Evolutionary conservation across 192 early-diverging fungal species (phyloP), one percentile per base, ranked within the genome.

Genomic region (Umbelopsis sp.): DNA sequence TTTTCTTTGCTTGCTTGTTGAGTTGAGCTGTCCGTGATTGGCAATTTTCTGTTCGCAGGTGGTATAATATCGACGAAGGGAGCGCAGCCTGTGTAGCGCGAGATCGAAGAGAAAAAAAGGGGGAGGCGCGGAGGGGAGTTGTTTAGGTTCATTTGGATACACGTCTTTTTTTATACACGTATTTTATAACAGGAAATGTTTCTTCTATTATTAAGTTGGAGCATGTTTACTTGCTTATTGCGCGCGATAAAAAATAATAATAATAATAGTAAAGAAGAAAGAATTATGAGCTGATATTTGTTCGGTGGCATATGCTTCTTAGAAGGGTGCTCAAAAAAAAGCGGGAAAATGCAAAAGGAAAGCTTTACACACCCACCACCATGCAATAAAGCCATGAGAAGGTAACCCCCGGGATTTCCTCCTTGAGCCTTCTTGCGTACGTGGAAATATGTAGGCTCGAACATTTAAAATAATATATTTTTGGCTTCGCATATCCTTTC

Each of bases 371-470:
- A 41, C 8, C 7, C 38, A 6, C 38, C 8, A 41, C 38, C 38
- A 41, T 49, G 47, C 47, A 49, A 21, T 7, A 49, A 49, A 49
- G 52, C 56, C 56, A 62, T 62, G 56, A 32, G 56, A 36, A 8
- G 52, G 38, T n/a, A 32, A 25, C 56, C 52, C 56, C 56, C 56
- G 56, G 56, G 56, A 62, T 62, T 62, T 62, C 56, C 56, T 62
- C 56, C 56, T 62, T 62, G 56, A 62, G 56, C 26, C 22, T 62
- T 29, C 34, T 62, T 34, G 56, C 56, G 31, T 29, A 62, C 26
- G 16, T 34, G 56, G 56, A 29, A 62, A 62, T n/a, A n/a, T n/a
- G 56, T 32, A 21, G 29, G 56, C 56, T 62, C 34, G 29, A 32
- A 41, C 38, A 41, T 41, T 41, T 41, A 41, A 14, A 34, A 62